Evolutionary conservation across 192 early-diverging fungal species (phyloP).

Genomic region (Coemansia sp.): DNA sequence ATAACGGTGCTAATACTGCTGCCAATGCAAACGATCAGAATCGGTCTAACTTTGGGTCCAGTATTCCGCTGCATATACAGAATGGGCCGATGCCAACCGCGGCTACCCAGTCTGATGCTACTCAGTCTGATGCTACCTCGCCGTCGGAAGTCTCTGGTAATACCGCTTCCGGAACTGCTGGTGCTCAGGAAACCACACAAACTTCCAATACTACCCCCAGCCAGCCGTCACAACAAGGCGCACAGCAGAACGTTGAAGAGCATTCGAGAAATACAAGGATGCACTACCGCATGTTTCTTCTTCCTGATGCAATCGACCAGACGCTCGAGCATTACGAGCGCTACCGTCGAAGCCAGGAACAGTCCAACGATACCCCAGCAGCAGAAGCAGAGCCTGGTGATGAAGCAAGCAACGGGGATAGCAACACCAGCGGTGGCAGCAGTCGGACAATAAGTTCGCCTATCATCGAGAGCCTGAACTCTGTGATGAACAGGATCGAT

Average conservation of each 20-base stretch:
- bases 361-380: background rate
- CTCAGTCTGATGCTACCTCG: no score
- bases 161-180: background rate
- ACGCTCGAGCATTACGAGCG: conserved; percentile 29
- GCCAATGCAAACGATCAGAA: background rate
- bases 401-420: background rate
- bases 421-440: background rate
- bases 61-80: background rate
- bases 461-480: background rate
- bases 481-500: background rate
- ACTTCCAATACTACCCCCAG: background rate
- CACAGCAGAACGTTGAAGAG: background rate
- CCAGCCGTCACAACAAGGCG: background rate
- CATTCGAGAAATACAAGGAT: background rate
- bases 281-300: conserved; percentile 43
- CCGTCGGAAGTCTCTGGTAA: background rate
- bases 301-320: conserved; percentile 46
- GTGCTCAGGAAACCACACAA: background rate
- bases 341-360: background rate
- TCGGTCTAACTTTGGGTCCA: background rate
- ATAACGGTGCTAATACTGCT: background rate
- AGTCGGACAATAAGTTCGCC: background rate
- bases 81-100: background rate
- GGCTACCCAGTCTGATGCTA: background rate
- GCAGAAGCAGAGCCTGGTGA: background rate